A percentile compares a stretch with the other conserved stretches of the same genome.
Conservation (phyloP, 768 basidiomycete species). For the Boletus barrowsii region DNA sequence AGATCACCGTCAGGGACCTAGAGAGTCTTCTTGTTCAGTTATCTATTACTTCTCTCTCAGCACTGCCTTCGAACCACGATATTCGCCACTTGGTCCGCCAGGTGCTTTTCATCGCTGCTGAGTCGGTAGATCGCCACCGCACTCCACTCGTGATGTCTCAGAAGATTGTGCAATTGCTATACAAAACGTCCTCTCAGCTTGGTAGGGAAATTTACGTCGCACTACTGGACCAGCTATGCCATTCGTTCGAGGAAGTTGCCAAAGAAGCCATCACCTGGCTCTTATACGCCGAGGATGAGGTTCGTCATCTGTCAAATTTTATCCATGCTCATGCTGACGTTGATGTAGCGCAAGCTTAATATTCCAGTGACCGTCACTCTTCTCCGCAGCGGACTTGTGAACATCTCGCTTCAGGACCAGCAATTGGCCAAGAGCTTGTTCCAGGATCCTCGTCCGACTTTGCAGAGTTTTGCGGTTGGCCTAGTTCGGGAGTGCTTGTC, state of each 20-base stretch:
- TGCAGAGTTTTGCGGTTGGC: conserved; percentile 79
- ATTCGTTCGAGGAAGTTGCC: conserved; percentile 85
- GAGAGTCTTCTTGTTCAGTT: conserved; percentile 78
- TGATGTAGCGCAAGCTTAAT: conserved; percentile 85
- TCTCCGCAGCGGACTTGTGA: conserved; percentile 79
- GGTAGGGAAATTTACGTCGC: conserved; percentile 92
- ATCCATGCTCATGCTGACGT: conserved; percentile 4
- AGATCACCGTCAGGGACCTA: conserved; percentile 51
- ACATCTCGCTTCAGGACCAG: conserved; percentile 75
- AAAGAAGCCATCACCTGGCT: conserved; percentile 98
- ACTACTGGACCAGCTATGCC: conserved; percentile 85
- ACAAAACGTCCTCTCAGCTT: conserved; percentile 81
- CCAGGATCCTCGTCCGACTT: conserved; percentile 69
- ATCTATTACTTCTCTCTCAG: conserved; percentile 65
- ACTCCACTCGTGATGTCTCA: conserved; percentile 93
- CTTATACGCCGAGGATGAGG: conserved; percentile 94
- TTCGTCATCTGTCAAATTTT: conserved; percentile 34
- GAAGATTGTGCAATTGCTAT: conserved; percentile 92
- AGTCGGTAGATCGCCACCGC: conserved; percentile 74
- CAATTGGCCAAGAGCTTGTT: conserved; percentile 84
- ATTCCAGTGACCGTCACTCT: conserved; percentile 90
- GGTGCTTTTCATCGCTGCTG: conserved; percentile 76
- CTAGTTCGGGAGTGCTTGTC: conserved; percentile 86
- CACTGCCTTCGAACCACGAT: conserved; percentile 80
- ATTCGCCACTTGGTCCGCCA: conserved; percentile 82